Conservation (phyloP, 169 alveolate genomes). For the Eimeria maxima region DNA sequence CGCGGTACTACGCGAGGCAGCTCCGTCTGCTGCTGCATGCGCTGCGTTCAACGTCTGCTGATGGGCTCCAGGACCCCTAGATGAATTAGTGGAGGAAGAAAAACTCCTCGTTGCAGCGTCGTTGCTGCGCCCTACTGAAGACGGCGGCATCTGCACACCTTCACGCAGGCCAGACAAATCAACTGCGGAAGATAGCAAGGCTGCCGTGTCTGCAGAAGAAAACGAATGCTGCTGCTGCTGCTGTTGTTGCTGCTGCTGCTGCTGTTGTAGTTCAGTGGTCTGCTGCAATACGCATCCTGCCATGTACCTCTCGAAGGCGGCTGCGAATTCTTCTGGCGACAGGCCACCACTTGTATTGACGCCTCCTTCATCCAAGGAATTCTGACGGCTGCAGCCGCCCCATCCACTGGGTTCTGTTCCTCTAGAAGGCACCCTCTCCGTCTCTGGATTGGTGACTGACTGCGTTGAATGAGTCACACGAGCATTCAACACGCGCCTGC, state of each 20-base stretch:
- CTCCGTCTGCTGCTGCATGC: conserved; percentile 23
- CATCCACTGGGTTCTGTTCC: neutral
- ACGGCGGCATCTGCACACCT: neutral
- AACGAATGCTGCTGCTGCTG: conserved; percentile 24
- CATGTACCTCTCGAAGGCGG: conserved; percentile 19
- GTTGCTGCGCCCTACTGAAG: neutral
- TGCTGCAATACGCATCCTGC: conserved; percentile 15
- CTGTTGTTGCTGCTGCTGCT: conserved; percentile 5
- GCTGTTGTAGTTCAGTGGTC: neutral
- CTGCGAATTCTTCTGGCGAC: conserved; percentile 15
- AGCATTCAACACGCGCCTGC: conserved; percentile 9
- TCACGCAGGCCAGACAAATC: conserved; percentile 66
- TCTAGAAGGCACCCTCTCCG: neutral
- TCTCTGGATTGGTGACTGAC: neutral
- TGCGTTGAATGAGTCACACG: neutral
- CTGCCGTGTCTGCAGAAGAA: conserved; percentile 53
- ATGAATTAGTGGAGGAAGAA: neutral
- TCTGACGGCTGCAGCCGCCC: conserved; percentile 8
- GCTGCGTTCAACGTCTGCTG: neutral
- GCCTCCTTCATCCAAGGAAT: neutral
- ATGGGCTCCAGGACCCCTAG: neutral
- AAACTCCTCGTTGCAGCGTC: neutral
- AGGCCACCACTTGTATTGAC: neutral
- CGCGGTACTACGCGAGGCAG: neutral
- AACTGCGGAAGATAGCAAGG: conserved; percentile 55